Conservation (phyloP, 2,329 filamentous ascomycete genomes). For the Harringtonia lauricola region DNA sequence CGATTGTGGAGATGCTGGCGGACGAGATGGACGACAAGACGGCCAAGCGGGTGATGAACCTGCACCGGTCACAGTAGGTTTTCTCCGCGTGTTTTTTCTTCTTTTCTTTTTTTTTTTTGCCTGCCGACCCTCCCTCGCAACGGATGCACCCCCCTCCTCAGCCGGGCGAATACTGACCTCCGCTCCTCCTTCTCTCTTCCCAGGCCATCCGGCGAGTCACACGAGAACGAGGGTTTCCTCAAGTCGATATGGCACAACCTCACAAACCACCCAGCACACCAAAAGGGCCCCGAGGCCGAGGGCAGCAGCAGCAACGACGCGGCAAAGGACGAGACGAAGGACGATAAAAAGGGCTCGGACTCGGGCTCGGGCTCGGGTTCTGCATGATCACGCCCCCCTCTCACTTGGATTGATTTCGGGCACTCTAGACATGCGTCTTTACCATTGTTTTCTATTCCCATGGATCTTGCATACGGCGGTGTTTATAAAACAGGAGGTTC, state of each 20-base stretch:
- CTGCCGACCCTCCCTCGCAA: too few species aligned
- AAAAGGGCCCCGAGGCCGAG: conserved; percentile 17
- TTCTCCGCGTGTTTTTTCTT: neutral
- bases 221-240: conserved; percentile 80
- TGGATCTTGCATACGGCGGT: conserved; percentile 3
- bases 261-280: conserved; percentile 60
- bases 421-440: neutral
- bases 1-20: conserved; percentile 87
- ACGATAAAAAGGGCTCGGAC: conserved; percentile 19
- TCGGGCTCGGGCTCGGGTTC: conserved; percentile 20
- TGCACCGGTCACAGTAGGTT: conserved; percentile 46
- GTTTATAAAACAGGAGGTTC: neutral
- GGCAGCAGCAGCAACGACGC: neutral
- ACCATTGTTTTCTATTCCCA: neutral
- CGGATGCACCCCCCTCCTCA: too few species aligned
- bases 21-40: conserved; percentile 92
- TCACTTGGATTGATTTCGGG: too few species aligned
- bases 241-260: conserved; percentile 90
- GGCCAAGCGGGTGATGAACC: conserved; percentile 86
- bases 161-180: neutral
- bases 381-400: conserved; percentile 10
- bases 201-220: conserved; percentile 27
- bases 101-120: neutral
- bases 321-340: conserved; percentile 6
- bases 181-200: neutral